phyloP scores from a whole-genome alignment of 192 early-diverging fungal species.

The Dissophora globulifera region DNA sequence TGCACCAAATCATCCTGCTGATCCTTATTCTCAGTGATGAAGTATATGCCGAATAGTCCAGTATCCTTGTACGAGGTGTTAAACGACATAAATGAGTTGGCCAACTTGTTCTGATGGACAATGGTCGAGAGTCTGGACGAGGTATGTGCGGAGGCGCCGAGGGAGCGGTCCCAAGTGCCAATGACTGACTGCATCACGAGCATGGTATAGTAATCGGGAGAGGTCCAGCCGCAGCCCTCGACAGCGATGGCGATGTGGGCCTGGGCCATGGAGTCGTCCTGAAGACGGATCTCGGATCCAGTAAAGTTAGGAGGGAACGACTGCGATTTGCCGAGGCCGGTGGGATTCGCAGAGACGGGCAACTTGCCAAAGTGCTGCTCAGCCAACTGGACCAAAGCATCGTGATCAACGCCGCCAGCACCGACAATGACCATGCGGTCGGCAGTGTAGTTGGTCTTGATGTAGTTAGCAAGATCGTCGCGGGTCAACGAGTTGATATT shows the following conservation, averaged over 20 bases:
- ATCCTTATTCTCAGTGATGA: slow-evolving; percentile 83
- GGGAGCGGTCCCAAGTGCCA: slow-evolving; percentile 95
- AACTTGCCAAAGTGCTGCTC: slow-evolving; percentile 91
- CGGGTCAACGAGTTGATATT: slow-evolving; percentile 93
- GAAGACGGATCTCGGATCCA: slow-evolving; percentile 89
- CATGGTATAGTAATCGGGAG: slow-evolving; percentile 95
- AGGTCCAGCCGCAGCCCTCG: slow-evolving; percentile 95
- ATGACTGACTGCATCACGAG: slow-evolving; percentile 95
- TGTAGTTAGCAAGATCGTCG: slow-evolving; percentile 88
- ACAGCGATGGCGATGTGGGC: slow-evolving; percentile 98
- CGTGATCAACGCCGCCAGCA: slow-evolving; percentile 93
- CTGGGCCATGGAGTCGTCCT: slow-evolving; percentile 87
- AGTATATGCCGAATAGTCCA: slow-evolving; percentile 96
- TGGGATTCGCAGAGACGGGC: slow-evolving; percentile 66
- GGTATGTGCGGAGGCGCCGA: slow-evolving; percentile 88
- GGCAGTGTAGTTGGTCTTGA: slow-evolving; percentile 94
- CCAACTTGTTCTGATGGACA: slow-evolving; percentile 84
- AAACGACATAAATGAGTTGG: slow-evolving; percentile 99
- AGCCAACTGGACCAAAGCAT: slow-evolving; percentile 90
- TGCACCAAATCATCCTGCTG: slow-evolving; percentile 89
- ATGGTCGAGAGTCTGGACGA: slow-evolving; percentile 88
- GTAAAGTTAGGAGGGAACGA: slow-evolving; percentile 79
- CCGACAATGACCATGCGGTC: slow-evolving; percentile 98
- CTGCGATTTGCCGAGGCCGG: slow-evolving; percentile 88
- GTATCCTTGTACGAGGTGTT: slow-evolving; percentile 99